Percentiles rank a stretch among this genome's conserved stretches.
Evolutionary conservation across 345 rosid genomes (phyloP).

Genomic region (Citrus hindsii): DNA sequence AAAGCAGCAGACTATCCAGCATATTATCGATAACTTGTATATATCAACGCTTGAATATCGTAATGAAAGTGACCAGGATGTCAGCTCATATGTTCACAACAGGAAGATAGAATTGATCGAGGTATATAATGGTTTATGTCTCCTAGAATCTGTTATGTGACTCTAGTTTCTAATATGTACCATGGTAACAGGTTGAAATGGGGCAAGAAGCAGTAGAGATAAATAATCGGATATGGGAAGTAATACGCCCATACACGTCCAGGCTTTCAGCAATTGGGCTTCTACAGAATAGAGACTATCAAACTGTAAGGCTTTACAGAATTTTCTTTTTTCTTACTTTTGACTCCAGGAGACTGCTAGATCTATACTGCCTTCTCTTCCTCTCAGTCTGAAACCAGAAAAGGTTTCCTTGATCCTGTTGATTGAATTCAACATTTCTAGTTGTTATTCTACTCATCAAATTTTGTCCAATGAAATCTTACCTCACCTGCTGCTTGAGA

Average conservation of each 20-base stretch:
- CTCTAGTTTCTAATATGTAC: constrained; percentile 5
- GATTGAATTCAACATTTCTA: background rate
- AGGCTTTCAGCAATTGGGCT: constrained; percentile 66
- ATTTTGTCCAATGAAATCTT: background rate
- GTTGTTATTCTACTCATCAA: background rate
- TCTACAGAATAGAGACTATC: constrained; percentile 63
- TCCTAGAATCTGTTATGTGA: constrained; percentile 15
- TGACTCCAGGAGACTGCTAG: background rate
- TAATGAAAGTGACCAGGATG: constrained; percentile 78
- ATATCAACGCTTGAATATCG: constrained; percentile 93
- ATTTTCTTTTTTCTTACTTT: background rate
- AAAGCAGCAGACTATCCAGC: constrained; percentile 76
- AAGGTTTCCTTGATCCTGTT: background rate
- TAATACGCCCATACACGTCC: constrained; percentile 65
- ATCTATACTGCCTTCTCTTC: background rate
- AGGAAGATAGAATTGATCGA: constrained; percentile 77
- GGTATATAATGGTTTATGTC: constrained; percentile 42
- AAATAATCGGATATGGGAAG: constrained; percentile 51
- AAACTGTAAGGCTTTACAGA: constrained; percentile 52
- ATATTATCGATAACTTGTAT: constrained; percentile 70
- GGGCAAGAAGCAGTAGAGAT: constrained; percentile 82
- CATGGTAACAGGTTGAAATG: constrained; percentile 65
- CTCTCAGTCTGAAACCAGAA: background rate
- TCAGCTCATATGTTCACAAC: constrained; percentile 71
- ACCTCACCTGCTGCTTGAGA: background rate